These are phyloP conservation scores for Malassezia vespertilionis DNA, from an alignment of 1,284 basidiomycete genomes.

Conservation along the genomic window DNA sequence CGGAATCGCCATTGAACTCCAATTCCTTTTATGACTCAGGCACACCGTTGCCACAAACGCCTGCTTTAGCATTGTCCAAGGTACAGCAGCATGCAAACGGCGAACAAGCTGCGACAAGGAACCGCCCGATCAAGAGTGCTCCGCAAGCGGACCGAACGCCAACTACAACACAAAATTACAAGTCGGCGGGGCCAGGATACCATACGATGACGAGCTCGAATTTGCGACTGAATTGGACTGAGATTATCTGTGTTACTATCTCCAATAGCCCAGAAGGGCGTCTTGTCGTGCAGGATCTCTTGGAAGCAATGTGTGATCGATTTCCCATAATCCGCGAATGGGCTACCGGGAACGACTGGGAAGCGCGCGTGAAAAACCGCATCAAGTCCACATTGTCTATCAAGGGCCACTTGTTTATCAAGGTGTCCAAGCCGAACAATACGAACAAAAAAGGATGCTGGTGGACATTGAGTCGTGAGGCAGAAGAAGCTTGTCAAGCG, in stretches of 20 bases:
- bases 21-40: too few species aligned
- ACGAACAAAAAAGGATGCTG: constrained; percentile 42
- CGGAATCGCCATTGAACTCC: too few species aligned
- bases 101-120: too few species aligned
- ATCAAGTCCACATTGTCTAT: constrained; percentile 47
- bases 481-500: constrained; percentile 39
- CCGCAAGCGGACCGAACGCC: too few species aligned
- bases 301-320: constrained; percentile 39
- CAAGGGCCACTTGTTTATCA: constrained; percentile 43
- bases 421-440: constrained; percentile 36
- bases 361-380: constrained; percentile 43
- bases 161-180: too few species aligned
- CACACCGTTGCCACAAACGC: too few species aligned
- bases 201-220: too few species aligned
- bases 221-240: constrained; percentile 39
- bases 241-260: constrained; percentile 45
- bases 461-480: constrained; percentile 43
- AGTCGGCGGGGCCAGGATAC: too few species aligned
- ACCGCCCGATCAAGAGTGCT: too few species aligned
- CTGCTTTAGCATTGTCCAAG: too few species aligned
- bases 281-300: constrained; percentile 43
- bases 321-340: constrained; percentile 43
- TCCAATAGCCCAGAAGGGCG: constrained; percentile 34
- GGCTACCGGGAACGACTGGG: constrained; percentile 45
- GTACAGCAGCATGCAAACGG: too few species aligned